These are phyloP conservation scores for Cladosporium sp. DNA, from an alignment of 2,329 filamentous ascomycete genomes.

Conservation along the genomic window DNA sequence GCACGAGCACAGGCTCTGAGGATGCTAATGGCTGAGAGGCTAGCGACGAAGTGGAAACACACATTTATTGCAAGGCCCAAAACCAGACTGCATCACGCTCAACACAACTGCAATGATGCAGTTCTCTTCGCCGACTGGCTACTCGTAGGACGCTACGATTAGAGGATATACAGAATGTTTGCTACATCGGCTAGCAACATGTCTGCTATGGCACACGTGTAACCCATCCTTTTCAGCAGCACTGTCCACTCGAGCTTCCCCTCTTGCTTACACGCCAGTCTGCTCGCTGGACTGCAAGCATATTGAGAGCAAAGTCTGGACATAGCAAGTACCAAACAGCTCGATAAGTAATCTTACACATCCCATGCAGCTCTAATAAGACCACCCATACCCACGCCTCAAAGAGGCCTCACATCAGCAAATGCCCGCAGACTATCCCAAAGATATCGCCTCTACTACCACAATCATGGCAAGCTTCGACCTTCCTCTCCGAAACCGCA, in stretches of 20 bases:
- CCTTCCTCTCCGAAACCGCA: constrained; percentile 20
- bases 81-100: background rate
- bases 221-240: background rate
- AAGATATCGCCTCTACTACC: background rate
- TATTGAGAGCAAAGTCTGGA: constrained; percentile 1
- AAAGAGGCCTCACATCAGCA: background rate
- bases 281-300: background rate
- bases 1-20: background rate
- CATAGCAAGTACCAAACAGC: background rate
- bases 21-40: constrained; percentile 7
- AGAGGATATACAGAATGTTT: background rate
- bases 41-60: background rate
- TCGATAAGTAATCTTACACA: background rate
- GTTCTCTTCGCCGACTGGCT: background rate
- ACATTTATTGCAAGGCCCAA: background rate
- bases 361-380: background rate
- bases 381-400: background rate
- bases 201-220: background rate
- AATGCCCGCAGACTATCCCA: background rate
- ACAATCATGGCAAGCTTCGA: constrained; percentile 3
- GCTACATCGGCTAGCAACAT: constrained; percentile 6
- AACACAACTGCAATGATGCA: background rate
- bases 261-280: background rate
- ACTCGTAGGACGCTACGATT: background rate
- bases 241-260: background rate